Conservation (phyloP, 192 early-diverging fungal species). For the Chytriomyces sp. region DNA sequence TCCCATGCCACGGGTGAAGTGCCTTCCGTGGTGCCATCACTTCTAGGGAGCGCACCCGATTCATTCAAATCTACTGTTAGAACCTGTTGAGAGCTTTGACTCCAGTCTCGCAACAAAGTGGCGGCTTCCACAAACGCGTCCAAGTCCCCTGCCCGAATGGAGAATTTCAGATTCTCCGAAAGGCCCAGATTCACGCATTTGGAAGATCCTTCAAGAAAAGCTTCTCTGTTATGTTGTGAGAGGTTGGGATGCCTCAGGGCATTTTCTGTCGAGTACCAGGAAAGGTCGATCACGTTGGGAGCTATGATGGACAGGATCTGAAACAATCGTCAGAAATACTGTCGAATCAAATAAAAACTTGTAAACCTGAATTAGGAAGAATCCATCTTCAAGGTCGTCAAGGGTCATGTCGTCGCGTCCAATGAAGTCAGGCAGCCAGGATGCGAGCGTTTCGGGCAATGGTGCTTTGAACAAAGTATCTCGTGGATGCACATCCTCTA, state of each 20-base stretch:
- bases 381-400: constrained; percentile 44
- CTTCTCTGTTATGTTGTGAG: constrained; percentile 3
- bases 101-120: constrained; percentile 3
- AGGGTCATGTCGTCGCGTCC: constrained; percentile 33
- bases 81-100: background rate
- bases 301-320: constrained; percentile 45
- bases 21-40: background rate
- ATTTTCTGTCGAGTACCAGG: constrained; percentile 46
- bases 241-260: constrained; percentile 33
- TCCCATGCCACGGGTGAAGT: constrained; percentile 1
- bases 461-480: background rate
- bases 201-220: background rate
- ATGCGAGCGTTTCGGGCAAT: background rate
- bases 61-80: background rate
- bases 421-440: constrained; percentile 37
- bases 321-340: background rate
- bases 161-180: background rate
- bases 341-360: background rate
- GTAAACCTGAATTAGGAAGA: constrained; percentile 51
- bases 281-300: constrained; percentile 38
- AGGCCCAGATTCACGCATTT: background rate
- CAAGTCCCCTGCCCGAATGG: constrained; percentile 2
- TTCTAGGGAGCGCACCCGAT: background rate
- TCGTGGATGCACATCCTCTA: background rate
- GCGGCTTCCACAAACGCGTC: background rate